Base-by-base conservation (phyloP, 2,329 filamentous ascomycete genomes). In the Aspergillus fructus region DNA sequence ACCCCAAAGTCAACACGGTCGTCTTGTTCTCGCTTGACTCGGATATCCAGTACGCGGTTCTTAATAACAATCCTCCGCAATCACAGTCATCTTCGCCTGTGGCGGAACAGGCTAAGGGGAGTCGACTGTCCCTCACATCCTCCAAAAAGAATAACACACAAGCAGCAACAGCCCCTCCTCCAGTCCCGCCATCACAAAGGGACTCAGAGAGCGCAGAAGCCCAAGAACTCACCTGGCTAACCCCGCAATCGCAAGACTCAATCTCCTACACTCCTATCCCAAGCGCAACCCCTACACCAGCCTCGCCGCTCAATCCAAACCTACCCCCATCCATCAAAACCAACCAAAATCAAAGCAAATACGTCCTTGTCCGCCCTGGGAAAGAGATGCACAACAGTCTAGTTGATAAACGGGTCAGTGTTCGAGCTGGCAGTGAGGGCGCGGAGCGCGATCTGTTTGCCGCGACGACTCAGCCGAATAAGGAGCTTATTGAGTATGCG, bases 401-500 rank as follows among this genome's bases (percentile, higher is more conserved):
- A 5, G 58, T 70, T 17, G 65, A 69, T n/a, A 69, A 65, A 47
- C 64, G 68, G 19, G 40, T 69, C 17, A 43, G 52, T 3, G 64
- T 66, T 24, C 64, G 68, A 6, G 56, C 63, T 34, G 61, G 63
- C 5, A 37, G 21, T n/a, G 15, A 11, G 1, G 58, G 49, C 13
- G 66, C 66, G 17, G 63, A 67, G 17, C 60, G 57, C 17, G 66
- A 69, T 34, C 60, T 59, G 2, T 68, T 69, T 37, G 7, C 45
- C 4, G 2, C 17, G 9, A 48, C 64, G 49, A 12, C 41, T 11
- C 68, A 15, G n/a, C 68, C 68, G 3, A 62, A 64, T 49, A 46
- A 56, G 6, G 65, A 69, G 11, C 61, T 71, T 8, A 68, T 70
- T 30, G 68, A 71, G 57, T 70, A 68, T 62, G 64, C 66, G 4